These are phyloP conservation scores for Misopates orontium DNA, from an alignment of 257 asterid genomes.

Conservation along the genomic window DNA sequence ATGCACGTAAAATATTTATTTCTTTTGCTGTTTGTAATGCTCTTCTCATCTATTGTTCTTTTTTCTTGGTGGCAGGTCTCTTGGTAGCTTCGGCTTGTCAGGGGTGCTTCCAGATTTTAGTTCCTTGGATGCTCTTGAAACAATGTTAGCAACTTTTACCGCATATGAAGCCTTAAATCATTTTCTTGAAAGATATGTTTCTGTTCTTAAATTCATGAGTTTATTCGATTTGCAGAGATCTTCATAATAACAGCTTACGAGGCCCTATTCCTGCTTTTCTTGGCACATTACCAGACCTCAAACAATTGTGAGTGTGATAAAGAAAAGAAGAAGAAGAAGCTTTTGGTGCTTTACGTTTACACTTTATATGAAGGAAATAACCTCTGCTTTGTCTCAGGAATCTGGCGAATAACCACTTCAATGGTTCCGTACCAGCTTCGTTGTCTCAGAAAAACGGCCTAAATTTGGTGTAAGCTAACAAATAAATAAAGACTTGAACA, in stretches of 20 bases:
- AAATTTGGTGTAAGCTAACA: slow-evolving; percentile 42
- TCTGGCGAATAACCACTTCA: slow-evolving; percentile 53
- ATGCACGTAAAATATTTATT: neutral
- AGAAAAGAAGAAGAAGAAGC: neutral
- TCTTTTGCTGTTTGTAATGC: neutral
- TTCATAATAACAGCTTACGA: slow-evolving; percentile 45
- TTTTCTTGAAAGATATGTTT: neutral
- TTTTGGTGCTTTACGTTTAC: too few relatives aligned
- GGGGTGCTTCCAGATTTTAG: slow-evolving; percentile 41
- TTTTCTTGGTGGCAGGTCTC: neutral
- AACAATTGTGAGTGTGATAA: slow-evolving; percentile 41
- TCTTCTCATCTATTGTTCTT: too few relatives aligned
- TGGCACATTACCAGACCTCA: slow-evolving; percentile 48
- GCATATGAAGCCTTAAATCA: neutral
- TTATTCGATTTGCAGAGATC: slow-evolving; percentile 39
- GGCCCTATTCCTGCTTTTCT: slow-evolving; percentile 66
- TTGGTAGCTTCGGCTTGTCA: too few relatives aligned
- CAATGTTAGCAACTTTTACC: slow-evolving; percentile 36
- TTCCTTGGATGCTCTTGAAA: slow-evolving; percentile 52
- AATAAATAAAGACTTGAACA: neutral
- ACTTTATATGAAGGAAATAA: too few relatives aligned
- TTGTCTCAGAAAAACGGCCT: slow-evolving; percentile 42
- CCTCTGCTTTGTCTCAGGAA: slow-evolving; percentile 39
- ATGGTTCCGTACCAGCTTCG: slow-evolving; percentile 55
- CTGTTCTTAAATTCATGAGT: neutral